Base-by-base conservation (phyloP, 2,329 filamentous ascomycete genomes). In the Sclerotinia borealis region DNA sequence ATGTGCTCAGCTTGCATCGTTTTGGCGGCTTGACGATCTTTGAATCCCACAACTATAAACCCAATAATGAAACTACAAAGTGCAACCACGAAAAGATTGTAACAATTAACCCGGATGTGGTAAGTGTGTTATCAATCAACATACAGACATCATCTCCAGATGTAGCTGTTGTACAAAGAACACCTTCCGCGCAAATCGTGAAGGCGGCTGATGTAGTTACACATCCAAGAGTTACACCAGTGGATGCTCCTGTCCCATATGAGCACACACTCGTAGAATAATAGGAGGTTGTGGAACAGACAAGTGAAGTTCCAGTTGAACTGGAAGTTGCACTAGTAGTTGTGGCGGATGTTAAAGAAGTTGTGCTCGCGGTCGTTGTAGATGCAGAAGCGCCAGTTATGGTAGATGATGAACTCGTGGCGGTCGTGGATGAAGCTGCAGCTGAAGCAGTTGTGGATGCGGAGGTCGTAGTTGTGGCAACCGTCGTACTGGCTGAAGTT, bases 241-340 rank as follows among this genome's bases (percentile, higher is more conserved):
- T 50, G 15, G 61, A 60, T 60, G 17, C 27, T n/a, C 61, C 61
- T n/a, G 34, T 60, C 15, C 47, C 41, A n/a, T 50, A 59, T n/a
- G 61, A 63, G 22, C 61, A 63, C 19, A 45, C 25, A 3, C 45
- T 59, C 19, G 61, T 63, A 8, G 55, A 59, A 29, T 50, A 48
- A 13, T 39, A 49, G 9, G 25, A 51, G 9, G 61, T 63, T 29
- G 54, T 63, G 13, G 55, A 63, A 27, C 61, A 63, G n/a, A 11
- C 52, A 25, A 56, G 31, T 2, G 36, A 41, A 15, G 55, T 41
- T 15, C 34, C 34, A 17, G 45, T 60, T 10, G 41, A 34, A 7
- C 47, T 61, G 10, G 29, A 51, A 13, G 39, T 55, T 15, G 31
- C 29, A 10, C 47, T 54, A 2, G 37, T 54, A 45, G n/a, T 51